Percentiles rank a stretch among this genome's conserved stretches.
phyloP scores from a whole-genome alignment of 371 early-diverging fungal genomes.

The Mortierella sp. region DNA sequence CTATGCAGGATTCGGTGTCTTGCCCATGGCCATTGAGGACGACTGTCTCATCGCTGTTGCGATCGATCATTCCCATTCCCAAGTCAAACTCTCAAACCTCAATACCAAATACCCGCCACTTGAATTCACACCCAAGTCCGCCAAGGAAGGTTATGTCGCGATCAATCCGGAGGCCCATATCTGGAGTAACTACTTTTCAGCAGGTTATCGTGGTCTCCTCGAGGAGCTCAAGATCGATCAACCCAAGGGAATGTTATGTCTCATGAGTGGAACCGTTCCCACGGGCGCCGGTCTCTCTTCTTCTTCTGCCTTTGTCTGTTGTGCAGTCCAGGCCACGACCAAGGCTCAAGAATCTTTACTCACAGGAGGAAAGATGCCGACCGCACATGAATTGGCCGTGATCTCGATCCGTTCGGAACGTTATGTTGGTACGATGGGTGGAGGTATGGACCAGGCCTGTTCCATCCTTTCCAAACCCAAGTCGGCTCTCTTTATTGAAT shows the following conservation, averaged over 20 bases:
- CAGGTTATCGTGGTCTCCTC: conserved; percentile 79
- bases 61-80: conserved; percentile 55
- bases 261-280: conserved; percentile 86
- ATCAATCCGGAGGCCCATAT: conserved; percentile 74
- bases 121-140: conserved; percentile 66
- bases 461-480: conserved; percentile 82
- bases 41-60: conserved; percentile 86
- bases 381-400: conserved; percentile 76
- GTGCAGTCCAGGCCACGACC: conserved; percentile 78
- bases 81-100: conserved; percentile 73
- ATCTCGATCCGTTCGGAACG: conserved; percentile 86
- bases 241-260: conserved; percentile 75
- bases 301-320: conserved; percentile 87
- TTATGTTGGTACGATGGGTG: conserved; percentile 86
- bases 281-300: conserved; percentile 90
- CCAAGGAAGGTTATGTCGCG: conserved; percentile 65
- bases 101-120: conserved; percentile 70
- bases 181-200: conserved; percentile 92
- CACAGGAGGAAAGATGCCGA: conserved; percentile 55
- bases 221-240: conserved; percentile 63
- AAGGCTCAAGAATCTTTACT: conserved; percentile 60
- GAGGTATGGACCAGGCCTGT: conserved; percentile 94
- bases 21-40: conserved; percentile 96
- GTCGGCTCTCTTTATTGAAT: conserved; percentile 86
- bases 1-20: conserved; percentile 93